Conservation (phyloP, 169 alveolate genomes). For the Eimeria falciformis region DNA sequence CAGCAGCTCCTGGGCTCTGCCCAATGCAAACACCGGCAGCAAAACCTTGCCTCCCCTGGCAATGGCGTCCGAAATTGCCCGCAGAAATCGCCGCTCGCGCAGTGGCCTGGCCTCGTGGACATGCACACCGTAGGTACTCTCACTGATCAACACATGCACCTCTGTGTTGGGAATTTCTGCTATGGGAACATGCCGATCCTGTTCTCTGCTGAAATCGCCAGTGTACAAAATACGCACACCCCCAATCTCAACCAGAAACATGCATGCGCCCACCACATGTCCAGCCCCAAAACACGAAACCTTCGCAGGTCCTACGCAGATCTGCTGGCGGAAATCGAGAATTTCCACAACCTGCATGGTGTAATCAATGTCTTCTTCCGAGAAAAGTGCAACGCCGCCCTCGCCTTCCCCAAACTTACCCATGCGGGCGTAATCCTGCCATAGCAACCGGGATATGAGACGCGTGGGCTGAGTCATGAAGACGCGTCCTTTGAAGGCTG, state of each 20-base stretch:
- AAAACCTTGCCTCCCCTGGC: slow-evolving; percentile 97
- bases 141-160: slow-evolving; percentile 98
- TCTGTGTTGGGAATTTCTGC: slow-evolving; percentile 48
- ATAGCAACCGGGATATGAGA: slow-evolving; percentile 96
- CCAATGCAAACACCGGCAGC: slow-evolving; percentile 99
- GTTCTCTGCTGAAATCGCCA: slow-evolving; percentile 98
- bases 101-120: slow-evolving; percentile 97
- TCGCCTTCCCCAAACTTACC: slow-evolving; percentile 60
- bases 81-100: slow-evolving; percentile 95
- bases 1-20: slow-evolving; percentile 99
- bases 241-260: slow-evolving; percentile 98
- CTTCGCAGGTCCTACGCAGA: slow-evolving; percentile 89
- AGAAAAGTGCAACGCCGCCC: slow-evolving; percentile 86
- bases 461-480: slow-evolving; percentile 97
- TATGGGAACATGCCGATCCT: slow-evolving; percentile 87
- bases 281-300: slow-evolving; percentile 98
- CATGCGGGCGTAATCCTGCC: slow-evolving; percentile 93
- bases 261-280: slow-evolving; percentile 99
- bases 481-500: slow-evolving; percentile 94
- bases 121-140: slow-evolving; percentile 98
- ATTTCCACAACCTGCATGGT: slow-evolving; percentile 93
- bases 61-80: slow-evolving; percentile 96
- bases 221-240: slow-evolving; percentile 95
- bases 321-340: slow-evolving; percentile 95
- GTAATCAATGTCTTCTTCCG: slow-evolving; percentile 94